Base-by-base conservation (phyloP, 176 grass and related monocot genomes). In the Cymbopogon citratus region DNA sequence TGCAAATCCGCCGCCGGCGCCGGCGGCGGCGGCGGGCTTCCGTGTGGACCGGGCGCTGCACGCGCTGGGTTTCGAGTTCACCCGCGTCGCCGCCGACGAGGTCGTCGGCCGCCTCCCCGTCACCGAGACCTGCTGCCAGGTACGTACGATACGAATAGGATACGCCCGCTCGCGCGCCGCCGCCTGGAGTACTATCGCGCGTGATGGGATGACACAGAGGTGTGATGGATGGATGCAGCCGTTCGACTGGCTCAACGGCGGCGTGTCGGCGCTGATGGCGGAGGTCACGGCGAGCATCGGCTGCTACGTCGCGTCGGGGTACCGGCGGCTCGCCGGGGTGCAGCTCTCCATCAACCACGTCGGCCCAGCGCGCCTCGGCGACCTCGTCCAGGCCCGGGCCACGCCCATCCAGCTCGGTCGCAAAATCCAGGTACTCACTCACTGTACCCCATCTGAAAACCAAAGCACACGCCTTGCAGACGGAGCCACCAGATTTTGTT, bases 301-400 rank as follows among this genome's bases (percentile, higher is more conserved):
- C 43, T 86, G 83, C 21, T 92, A 89, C 75, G 49, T 89, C 9
- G 85, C 94, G 31, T 82, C 94, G 0, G 89, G 80, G 12, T 87
- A 87, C 81, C 81, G 67, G 45, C 65, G 89, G 67, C 74, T 89
- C 3, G 91, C 89, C 21, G 94, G 94, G 66, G 91, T 97, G 40
- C 89, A 94, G 83, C 91, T 97, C 21, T 92, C 87, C 52, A 92
- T 91, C 79, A 97, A 94, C 83, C 91, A 97, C 80, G 39, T 97
- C 87, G 80, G 78, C 23, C 76, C 89, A 2, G 94, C 89, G 3
- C 74, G 68, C 62, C 91, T 94, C 56, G 91, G 94, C 71, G 85
- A 97, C 27, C 57, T 84, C n/a, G 35, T 92, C 39, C 77, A 87
- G 63, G 87, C 87, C 0, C 46, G 87, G 80, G 94, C 94, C 3